Evolutionary conservation across 192 early-diverging fungal genomes (phyloP), one percentile per base, ranked within the genome.

Genomic region (Backusella westeae): DNA sequence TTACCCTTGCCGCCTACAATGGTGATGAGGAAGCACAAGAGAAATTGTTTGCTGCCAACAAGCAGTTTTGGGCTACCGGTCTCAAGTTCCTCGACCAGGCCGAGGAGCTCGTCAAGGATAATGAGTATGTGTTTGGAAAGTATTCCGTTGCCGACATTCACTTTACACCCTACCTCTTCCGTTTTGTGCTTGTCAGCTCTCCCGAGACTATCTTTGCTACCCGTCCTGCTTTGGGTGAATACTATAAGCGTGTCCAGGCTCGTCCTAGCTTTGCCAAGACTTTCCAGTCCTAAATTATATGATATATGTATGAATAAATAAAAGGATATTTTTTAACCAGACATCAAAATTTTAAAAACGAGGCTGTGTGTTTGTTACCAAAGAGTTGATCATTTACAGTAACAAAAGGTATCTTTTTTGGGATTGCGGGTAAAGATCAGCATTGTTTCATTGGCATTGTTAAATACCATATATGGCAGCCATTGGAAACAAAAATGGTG

Each of bases 141-240:
- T 75, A 75, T 8, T 69, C 75, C 0, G 36, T 75, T 14, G 75
- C 65, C 4, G 75, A 75, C 42, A 41, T 67, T 23, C 75, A 75
- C 12, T 49, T 75, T n/a, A 75, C 75, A 12, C 67, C 67, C 9
- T 68, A 69, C 29, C 63, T 75, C 15, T 49, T 49, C 63, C 65
- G 75, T n/a, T 34, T 69, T 8, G 17, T 75, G 21, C 12, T 32
- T 34, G 38, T 72, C 21, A 63, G 56, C 26, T 32, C 29, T 19
- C 36, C 36, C 5, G 70, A 72, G 41, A 17, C 32, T 10, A n/a
- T 69, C 6, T 75, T 75, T 52, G 56, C 35, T 10, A 67, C 67
- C 32, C 36, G 75, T 29, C 75, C 75, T n/a, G n/a, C 65, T 21
- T 68, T 75, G 26, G 34, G 23, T 21, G 49, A 38, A 19, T 75